phyloP scores from a whole-genome alignment of 176 grass and related monocot genomes.

The Carex cristatella region DNA sequence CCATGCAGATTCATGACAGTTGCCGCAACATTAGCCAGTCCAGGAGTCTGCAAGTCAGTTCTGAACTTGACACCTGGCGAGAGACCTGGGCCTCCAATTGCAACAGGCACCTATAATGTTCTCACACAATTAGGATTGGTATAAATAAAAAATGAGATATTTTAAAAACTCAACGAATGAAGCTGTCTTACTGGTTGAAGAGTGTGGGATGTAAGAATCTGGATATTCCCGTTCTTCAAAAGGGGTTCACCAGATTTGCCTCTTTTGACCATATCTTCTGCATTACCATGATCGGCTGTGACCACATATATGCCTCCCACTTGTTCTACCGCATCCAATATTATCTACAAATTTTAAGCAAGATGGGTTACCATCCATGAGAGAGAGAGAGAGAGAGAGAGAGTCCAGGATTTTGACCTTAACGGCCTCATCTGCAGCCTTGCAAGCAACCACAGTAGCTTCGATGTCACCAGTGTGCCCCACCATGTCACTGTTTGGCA shows the following conservation, averaged over 20 bases:
- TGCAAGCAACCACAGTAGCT: conserved; percentile 88
- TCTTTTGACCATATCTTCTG: conserved; percentile 98
- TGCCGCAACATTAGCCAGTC: conserved; percentile 84
- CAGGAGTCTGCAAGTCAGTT: conserved; percentile 44
- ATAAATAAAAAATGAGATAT: not conserved
- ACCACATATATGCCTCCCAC: conserved; percentile 92
- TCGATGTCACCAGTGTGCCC: conserved; percentile 99
- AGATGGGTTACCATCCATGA: not conserved
- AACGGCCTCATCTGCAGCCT: conserved; percentile 87
- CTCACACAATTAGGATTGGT: conserved; percentile 8
- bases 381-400: not conserved
- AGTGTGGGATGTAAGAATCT: conserved; percentile 96
- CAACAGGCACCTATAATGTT: conserved; percentile 77
- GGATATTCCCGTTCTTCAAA: conserved; percentile 55
- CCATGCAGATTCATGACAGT: conserved; percentile 97
- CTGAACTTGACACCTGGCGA: conserved; percentile 65
- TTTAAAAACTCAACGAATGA: not conserved
- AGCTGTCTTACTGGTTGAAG: conserved; percentile 74
- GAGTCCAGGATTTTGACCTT: conserved; percentile 40
- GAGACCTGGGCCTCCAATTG: conserved; percentile 87
- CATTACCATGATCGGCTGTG: conserved; percentile 96
- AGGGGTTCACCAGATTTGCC: conserved; percentile 68
- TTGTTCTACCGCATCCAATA: conserved; percentile 83
- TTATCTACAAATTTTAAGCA: conserved; percentile 44
- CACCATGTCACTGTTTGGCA: conserved; percentile 97